Evolutionary conservation across 2,329 filamentous ascomycete genomes (phyloP), one percentile per base, ranked within the genome.

Genomic region (Mycosphaerelloides madeirae): DNA sequence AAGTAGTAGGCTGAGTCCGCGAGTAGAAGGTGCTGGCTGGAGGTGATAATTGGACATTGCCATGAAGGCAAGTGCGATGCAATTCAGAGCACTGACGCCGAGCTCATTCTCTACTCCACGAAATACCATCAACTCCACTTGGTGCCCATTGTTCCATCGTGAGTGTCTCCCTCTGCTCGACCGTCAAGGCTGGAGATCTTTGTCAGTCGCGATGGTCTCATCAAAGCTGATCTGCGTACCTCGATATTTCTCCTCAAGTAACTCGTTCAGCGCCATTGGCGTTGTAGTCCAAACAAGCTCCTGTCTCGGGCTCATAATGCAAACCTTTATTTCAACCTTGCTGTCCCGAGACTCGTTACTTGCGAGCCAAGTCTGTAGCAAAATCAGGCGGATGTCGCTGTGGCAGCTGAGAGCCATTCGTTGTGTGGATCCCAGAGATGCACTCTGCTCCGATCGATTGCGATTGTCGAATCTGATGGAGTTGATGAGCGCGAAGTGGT

Each of bases 381-480:
- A 6, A 13, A 11, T 18, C 29, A 40, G 16, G 6, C 13, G 4
- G 28, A 40, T n/a, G 4, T 20, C 25, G 14, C 25, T 32, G 18
- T 40, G 38, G 16, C 22, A 29, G 18, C 29, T 40, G 12, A 40
- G 29, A 5, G 38, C 38, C 31, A 31, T 22, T 7, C 38, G 8
- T 29, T 31, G 28, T 31, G 16, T 28, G 9, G 31, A 29, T 18
- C 20, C 15, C 14, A 40, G 38, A 18, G 38, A 28, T 15, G 31
- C 8, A 8, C 6, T 12, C 16, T 40, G 28, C 16, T 40, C 38
- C 3, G 38, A 40, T 31, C 38, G 28, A 29, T 40, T 40, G 18
- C 38, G 38, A 29, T 29, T 31, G 20, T 40, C 38, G 6, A 40
- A 16, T n/a, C 8, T 31, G 25, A 22, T 29, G 14, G 8, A 31